These are phyloP conservation scores for Termitomyces sp. DNA, from an alignment of 768 basidiomycete genomes.

Conservation along the genomic window DNA sequence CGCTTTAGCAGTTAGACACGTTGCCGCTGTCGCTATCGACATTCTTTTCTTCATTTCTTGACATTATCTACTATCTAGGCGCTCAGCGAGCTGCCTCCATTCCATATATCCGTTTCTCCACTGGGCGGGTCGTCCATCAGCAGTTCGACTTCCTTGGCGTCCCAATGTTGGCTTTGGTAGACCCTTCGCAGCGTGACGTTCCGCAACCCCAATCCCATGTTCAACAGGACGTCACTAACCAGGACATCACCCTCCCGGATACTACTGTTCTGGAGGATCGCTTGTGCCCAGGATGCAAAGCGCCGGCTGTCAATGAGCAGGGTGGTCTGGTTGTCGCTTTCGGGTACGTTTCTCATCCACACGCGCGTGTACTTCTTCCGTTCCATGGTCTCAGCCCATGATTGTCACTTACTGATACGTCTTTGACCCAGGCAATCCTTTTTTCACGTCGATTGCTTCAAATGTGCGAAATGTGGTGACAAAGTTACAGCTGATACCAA, in stretches of 20 bases:
- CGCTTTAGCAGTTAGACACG: constrained; percentile 8
- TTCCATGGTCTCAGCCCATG: background rate
- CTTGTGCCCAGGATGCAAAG: constrained; percentile 78
- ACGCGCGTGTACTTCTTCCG: background rate
- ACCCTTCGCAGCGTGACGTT: constrained; percentile 16
- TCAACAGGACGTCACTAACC: constrained; percentile 15
- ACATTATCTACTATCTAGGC: constrained; percentile 10
- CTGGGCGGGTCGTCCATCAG: constrained; percentile 8
- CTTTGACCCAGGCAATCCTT: constrained; percentile 69
- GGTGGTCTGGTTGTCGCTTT: constrained; percentile 93
- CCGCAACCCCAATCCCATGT: constrained; percentile 24
- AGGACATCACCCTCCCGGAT: constrained; percentile 13
- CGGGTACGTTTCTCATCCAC: constrained; percentile 55
- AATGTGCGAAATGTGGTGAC: constrained; percentile 92
- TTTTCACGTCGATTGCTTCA: constrained; percentile 94
- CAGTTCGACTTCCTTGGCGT: background rate
- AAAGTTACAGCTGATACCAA: constrained; percentile 96
- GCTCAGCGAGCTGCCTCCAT: constrained; percentile 22
- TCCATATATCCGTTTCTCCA: constrained; percentile 11
- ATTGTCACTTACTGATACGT: background rate
- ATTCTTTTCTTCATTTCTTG: constrained; percentile 14
- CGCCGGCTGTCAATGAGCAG: constrained; percentile 71
- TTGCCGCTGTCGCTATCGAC: constrained; percentile 13
- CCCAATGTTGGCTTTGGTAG: constrained; percentile 22
- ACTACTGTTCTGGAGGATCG: constrained; percentile 42